Conservation (phyloP, 75 land plant genomes). For the Sequoiadendron giganteum region DNA sequence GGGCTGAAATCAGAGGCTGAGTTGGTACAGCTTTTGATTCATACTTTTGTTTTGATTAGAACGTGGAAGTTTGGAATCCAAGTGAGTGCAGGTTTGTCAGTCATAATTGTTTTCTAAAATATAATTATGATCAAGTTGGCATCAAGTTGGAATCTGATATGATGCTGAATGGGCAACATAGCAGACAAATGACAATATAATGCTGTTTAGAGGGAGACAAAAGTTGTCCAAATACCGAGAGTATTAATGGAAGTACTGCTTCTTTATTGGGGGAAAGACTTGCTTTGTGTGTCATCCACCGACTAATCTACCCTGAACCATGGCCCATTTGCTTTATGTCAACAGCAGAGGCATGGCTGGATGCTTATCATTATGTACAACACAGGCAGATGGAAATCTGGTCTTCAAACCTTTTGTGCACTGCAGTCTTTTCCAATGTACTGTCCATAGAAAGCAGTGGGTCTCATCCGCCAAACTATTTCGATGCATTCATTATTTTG, state of each 20-base stretch:
- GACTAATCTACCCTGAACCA: background rate
- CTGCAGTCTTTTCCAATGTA: background rate
- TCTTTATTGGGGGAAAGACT: background rate
- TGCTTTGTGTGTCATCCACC: slow-evolving; percentile 7
- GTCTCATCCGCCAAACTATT: background rate
- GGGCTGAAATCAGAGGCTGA: background rate
- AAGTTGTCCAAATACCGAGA: background rate
- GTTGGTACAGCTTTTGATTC: background rate
- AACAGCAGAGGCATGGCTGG: background rate
- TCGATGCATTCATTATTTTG: background rate
- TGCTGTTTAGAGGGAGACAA: background rate
- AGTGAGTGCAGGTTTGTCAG: background rate
- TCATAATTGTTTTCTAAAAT: background rate
- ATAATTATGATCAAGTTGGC: background rate
- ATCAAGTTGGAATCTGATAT: background rate
- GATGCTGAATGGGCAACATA: background rate
- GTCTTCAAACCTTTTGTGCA: background rate
- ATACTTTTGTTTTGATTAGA: background rate
- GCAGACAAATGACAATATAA: background rate
- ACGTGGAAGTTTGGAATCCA: slow-evolving; percentile 8
- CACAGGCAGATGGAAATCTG: background rate
- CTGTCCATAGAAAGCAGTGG: background rate
- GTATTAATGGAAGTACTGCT: background rate
- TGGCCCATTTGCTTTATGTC: slow-evolving; percentile 1
- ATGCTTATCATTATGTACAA: background rate